phyloP scores from a whole-genome alignment of 306 rosid genomes.

The Castanospermum australe region DNA sequence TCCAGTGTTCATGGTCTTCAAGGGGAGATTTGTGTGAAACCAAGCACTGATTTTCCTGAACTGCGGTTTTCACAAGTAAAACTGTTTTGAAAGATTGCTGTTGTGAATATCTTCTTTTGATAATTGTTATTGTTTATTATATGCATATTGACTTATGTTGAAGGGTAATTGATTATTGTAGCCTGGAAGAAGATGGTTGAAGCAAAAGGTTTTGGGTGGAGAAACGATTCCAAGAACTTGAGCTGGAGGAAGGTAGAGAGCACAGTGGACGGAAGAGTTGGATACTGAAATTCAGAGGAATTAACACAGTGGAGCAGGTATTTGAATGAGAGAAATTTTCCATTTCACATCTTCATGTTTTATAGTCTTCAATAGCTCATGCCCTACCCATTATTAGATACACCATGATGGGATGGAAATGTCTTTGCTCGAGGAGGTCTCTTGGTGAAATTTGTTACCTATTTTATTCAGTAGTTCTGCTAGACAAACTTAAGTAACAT shows the following conservation, averaged over 20 bases:
- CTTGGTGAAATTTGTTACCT: background rate
- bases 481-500: background rate
- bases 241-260: slow-evolving; percentile 85
- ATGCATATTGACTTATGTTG: background rate
- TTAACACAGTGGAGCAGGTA: slow-evolving; percentile 75
- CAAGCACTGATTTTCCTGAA: slow-evolving; percentile 82
- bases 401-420: background rate
- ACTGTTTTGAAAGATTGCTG: background rate
- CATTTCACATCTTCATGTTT: background rate
- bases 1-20: slow-evolving; percentile 74
- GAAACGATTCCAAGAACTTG: slow-evolving; percentile 65
- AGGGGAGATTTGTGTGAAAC: slow-evolving; percentile 78
- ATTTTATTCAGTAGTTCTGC: background rate
- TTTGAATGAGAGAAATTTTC: background rate
- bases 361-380: background rate
- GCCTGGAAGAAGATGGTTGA: slow-evolving; percentile 95
- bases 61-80: slow-evolving; percentile 70
- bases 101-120: background rate
- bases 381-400: too few relatives aligned
- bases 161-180: slow-evolving; percentile 15
- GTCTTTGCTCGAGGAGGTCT: background rate
- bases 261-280: slow-evolving; percentile 82
- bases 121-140: background rate
- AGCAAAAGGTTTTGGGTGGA: slow-evolving; percentile 51
- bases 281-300: slow-evolving; percentile 76